Percentiles rank a stretch among this genome's conserved stretches.
Evolutionary conservation across 768 basidiomycete genomes (phyloP).

Genomic region (Lentinula guzmanii): DNA sequence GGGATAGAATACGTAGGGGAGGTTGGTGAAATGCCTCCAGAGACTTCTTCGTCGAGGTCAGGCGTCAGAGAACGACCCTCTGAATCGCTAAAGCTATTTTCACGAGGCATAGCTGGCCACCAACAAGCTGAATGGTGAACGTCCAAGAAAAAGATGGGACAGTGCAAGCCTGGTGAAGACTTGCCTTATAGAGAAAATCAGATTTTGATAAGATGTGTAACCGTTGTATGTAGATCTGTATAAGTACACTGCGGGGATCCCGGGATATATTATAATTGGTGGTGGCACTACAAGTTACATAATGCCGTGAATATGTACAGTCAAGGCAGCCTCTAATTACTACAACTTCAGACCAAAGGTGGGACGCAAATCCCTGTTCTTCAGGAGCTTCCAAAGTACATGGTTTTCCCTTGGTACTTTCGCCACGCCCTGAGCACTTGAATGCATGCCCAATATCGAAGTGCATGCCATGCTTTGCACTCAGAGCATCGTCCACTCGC

Average conservation of each 20-base stretch:
- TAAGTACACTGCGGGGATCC: no score
- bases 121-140: background rate
- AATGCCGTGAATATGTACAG: no score
- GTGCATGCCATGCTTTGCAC: no score
- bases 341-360: background rate
- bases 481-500: no score
- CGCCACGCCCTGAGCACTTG: background rate
- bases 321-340: no score
- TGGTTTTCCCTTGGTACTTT: background rate
- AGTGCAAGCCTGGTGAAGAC: background rate
- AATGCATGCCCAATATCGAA: no score
- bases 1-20: constrained; percentile 16
- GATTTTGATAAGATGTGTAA: no score
- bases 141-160: background rate
- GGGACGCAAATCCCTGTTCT: background rate
- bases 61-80: constrained; percentile 63
- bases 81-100: constrained; percentile 63
- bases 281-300: no score
- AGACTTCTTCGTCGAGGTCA: constrained; percentile 46
- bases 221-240: no score
- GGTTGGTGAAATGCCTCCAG: constrained; percentile 5
- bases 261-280: no score
- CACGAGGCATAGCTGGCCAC: constrained; percentile 43
- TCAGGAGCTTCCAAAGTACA: background rate
- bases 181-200: background rate